Evolutionary conservation across 2,329 filamentous ascomycete genomes (phyloP), one percentile per base, ranked within the genome.

Genomic region (Venturia nashicola): DNA sequence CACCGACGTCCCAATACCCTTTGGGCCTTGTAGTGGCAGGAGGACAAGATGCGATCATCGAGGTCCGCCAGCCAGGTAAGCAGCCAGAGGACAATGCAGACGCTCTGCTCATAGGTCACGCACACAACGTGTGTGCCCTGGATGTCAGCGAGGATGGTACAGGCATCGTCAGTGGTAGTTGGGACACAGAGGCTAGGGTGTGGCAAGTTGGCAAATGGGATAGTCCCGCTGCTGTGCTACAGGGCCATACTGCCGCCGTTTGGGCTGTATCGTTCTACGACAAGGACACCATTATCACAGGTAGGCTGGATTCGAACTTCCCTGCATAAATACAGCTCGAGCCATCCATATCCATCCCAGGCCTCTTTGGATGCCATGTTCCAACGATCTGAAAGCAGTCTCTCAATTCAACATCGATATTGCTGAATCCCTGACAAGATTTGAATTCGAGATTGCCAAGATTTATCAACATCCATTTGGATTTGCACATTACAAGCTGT

Each of bases 211-310:
- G 84, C 48, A 91, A 88, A 68, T 97, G 93, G 90, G 91, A 95
- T 71, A 84, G 84, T 11, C 84, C 89, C 67, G 72, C 23, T n/a
- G 77, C 86, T 40, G 78, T 88, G 59, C 79, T 99, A 20, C 77
- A 84, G 57, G 91, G 90, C 5, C 91, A 97, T 71, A 83, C 87
- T 64, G 89, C 84, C 46, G 88, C 87, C 61, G 91, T 99, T 16
- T 97, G 92, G 93, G 88, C 88, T n/a, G 91, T 97, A 5, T 76
- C 97, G 65, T 89, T 89, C 18, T 87, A 93, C 67, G 88, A 95
- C 72, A 83, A 86, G 64, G 83, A 86, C 44, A 91, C 88, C 0
- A 83, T 97, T 59, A 83, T 97, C 65, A 97, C 93, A 36, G 80
- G 80, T 82, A 73, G 43, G 72, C 36, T 9, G n/a, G 43, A 57